Conservation (phyloP, 495 filamentous ascomycete species). For the Aspergillus incahuasiensis region DNA sequence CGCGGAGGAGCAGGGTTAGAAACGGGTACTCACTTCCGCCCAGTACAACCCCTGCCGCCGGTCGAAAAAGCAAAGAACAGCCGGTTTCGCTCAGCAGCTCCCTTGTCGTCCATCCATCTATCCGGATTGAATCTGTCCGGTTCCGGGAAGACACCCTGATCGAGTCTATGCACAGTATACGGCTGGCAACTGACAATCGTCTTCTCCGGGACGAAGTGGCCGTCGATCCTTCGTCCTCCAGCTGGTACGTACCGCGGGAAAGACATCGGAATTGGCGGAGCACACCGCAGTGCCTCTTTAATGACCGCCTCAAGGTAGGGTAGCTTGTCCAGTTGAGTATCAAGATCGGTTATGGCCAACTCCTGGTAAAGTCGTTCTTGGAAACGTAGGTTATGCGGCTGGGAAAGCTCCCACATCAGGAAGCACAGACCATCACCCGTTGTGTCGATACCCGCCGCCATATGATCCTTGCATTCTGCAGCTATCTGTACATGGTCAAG, state of each 20-base stretch:
- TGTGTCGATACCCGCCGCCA: constrained; percentile 62
- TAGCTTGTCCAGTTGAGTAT: constrained; percentile 44
- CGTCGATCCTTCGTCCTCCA: constrained; percentile 32
- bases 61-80: constrained; percentile 43
- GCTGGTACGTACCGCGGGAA: constrained; percentile 56
- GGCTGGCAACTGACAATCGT: constrained; percentile 64
- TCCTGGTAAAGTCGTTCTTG: constrained; percentile 48
- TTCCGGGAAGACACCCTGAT: constrained; percentile 50
- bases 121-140: constrained; percentile 56
- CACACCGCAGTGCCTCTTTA: constrained; percentile 54
- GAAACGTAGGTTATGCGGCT: constrained; percentile 38
- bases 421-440: constrained; percentile 62
- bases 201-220: constrained; percentile 50
- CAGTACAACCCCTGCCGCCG: constrained; percentile 41
- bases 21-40: constrained; percentile 36
- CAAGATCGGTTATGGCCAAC: constrained; percentile 22
- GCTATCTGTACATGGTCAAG: constrained; percentile 28
- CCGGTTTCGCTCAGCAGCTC: constrained; percentile 35
- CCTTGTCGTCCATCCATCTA: constrained; percentile 55
- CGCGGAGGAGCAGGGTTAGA: constrained; percentile 27
- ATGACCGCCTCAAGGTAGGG: constrained; percentile 59
- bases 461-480: constrained; percentile 46
- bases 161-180: constrained; percentile 60
- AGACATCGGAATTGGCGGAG: constrained; percentile 63
- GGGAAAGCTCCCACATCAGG: constrained; percentile 63